phyloP scores from a whole-genome alignment of 2,329 filamentous ascomycete genomes.

The Calonectria honghensis region DNA sequence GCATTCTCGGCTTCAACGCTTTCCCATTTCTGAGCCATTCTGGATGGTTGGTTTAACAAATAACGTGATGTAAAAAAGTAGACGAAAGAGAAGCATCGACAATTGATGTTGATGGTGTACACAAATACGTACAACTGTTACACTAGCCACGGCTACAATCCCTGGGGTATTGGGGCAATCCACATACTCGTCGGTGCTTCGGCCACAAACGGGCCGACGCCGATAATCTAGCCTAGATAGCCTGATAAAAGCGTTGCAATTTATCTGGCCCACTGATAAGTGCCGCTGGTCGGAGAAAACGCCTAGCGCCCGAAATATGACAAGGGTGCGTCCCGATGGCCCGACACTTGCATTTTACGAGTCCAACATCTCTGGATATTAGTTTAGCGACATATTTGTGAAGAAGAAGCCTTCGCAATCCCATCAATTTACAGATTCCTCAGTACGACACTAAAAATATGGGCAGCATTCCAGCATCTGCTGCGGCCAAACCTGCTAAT shows the following conservation, averaged over 20 bases:
- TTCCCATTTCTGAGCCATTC: constrained; percentile 4
- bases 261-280: not conserved
- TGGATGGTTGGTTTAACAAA: not conserved
- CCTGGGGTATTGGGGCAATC: not conserved
- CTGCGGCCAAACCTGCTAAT: not conserved
- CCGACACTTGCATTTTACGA: not conserved
- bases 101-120: not conserved
- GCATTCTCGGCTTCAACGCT: constrained; percentile 8
- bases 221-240: not conserved
- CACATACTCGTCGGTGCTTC: not conserved
- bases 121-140: not conserved
- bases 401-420: not conserved
- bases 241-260: not conserved
- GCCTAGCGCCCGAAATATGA: constrained; percentile 2
- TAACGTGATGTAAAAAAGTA: not conserved
- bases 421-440: not conserved
- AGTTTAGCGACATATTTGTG: not conserved
- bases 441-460: not conserved
- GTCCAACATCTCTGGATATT: not conserved
- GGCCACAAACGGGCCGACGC: not conserved
- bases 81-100: no score
- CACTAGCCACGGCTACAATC: not conserved
- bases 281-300: not conserved
- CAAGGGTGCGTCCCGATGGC: not conserved
- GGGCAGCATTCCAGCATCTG: not conserved